Evolutionary conservation across 495 filamentous ascomycete species (phyloP).

Genomic region (Lepraria neglecta): DNA sequence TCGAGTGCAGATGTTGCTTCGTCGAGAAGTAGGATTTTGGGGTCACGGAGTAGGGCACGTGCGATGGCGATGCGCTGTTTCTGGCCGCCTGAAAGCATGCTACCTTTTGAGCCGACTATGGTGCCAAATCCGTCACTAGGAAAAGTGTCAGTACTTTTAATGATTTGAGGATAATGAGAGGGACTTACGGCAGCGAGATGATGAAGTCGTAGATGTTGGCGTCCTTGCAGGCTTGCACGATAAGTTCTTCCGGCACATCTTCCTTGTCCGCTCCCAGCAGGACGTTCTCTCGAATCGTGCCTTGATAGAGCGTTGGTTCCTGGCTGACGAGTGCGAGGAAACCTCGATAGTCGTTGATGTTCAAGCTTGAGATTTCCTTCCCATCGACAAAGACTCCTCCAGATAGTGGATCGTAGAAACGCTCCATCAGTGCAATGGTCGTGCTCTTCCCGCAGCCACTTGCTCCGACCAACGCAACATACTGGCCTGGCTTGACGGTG

Average conservation of each 20-base stretch:
- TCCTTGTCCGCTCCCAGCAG: constrained; percentile 59
- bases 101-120: constrained; percentile 67
- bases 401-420: constrained; percentile 76
- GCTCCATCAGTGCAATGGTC: constrained; percentile 70
- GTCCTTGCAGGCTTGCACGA: constrained; percentile 72
- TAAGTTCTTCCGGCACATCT: constrained; percentile 58
- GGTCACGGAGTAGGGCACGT: constrained; percentile 63
- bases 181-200: constrained; percentile 53
- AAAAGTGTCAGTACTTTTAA: constrained; percentile 32
- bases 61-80: constrained; percentile 78
- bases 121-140: constrained; percentile 66
- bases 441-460: constrained; percentile 83
- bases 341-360: constrained; percentile 70
- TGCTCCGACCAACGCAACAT: constrained; percentile 73
- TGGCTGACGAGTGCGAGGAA: constrained; percentile 77
- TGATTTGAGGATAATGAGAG: background rate
- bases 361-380: constrained; percentile 64
- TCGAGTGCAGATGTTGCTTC: constrained; percentile 80
- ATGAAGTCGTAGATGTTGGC: constrained; percentile 94
- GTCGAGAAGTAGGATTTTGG: constrained; percentile 67
- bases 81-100: constrained; percentile 74
- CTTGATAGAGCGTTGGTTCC: constrained; percentile 82
- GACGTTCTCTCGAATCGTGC: constrained; percentile 77
- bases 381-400: constrained; percentile 69
- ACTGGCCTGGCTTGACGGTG: constrained; percentile 66